Base-by-base conservation (phyloP, 352 stramenopile genomes). In the Pythium aphanidermatum region DNA sequence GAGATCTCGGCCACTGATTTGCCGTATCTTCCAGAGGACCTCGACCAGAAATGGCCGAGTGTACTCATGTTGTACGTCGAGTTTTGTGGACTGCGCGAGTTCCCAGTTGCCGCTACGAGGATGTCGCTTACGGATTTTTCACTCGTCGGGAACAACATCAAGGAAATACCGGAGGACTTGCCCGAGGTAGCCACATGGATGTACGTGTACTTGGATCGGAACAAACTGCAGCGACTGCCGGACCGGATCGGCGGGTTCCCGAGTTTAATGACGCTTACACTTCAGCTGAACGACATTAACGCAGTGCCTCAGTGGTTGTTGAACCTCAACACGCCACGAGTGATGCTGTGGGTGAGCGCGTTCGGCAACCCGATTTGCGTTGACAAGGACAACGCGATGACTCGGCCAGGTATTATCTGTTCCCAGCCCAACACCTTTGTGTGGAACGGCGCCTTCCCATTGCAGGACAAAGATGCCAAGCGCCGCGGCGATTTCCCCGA, bases 151-250 rank as follows among this genome's bases (percentile, higher is more conserved):
- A 74, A 74, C 60, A 67, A 65, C 36, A 74, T 74, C 28, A 59
- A 60, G 1, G 19, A 42, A 2, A 32, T 77, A 5, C 54, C 63
- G 0, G 51, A 71, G 27, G 36, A 51, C 17, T 37, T 74, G 2
- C 48, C 43, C 0, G 9, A 46, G 21, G 17, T 34, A 12, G 24
- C 39, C 1, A 44, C 31, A 2, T 64, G 46, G 47, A 61, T 68
- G 62, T 65, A 70, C 49, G 26, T 71, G 11, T 66, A 63, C 47
- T 29, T 77, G 28, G 65, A 76, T 37, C 57, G 58, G 16, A 73
- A 70, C 19, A 62, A 58, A 13, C 20, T 69, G 12, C 11, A 24
- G 21, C 14, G 11, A 5, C 37, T 58, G 2, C 50, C 41, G 4
- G 34, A 46, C 2, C 11, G 12, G 8, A 5, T 58, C 24, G 34